Evolutionary conservation across 1,284 basidiomycete species (phyloP), one percentile per base, ranked within the genome.

Genomic region (Ustilago loliicola): DNA sequence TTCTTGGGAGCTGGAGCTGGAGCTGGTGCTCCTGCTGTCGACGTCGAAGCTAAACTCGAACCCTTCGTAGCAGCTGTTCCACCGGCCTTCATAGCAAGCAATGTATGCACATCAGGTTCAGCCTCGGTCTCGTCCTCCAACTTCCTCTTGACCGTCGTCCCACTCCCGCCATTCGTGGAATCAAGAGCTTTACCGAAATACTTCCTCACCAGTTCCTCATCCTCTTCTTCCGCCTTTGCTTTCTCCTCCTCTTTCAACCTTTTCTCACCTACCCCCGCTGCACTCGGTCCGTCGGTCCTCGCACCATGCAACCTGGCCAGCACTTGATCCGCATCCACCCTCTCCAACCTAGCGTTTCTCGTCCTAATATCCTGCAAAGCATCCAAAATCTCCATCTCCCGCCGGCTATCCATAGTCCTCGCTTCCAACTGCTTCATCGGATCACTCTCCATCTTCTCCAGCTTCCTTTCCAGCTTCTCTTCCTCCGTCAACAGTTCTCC

Each of bases 341-440:
- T 89, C 84, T 98, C 96, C 69, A 95, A 91, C 53, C 96, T 90
- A 1, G 97, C 95, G 87, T 99, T 99, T 42, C 94, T 90, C 8
- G 93, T 93, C 74, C 95, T 90, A 75, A 99, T 94, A 83, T 98
- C 96, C 83, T 98, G 95, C 66, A 99, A 88, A 27, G 95, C 94
- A 87, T 99, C 96, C 79, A 98, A 90, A 65, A 97, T 93, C 84
- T 99, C 97, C 96, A 99, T 99, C 88, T 99, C 97, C 66, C 96
- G 90, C 87, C 96, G 94, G 38, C 93, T 94, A 87, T 96, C 94
- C 57, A 92, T 89, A 54, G 94, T 96, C 60, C 93, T 91, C 84
- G 94, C 93, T 89, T 99, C 97, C 32, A 99, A 89, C 32, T 91
- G 93, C 83, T 95, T 95, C 97, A 99, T 99, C 5, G 96, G 95